phyloP scores from a whole-genome alignment of 1,284 basidiomycete genomes.

The Microbotryum scabiosae region DNA sequence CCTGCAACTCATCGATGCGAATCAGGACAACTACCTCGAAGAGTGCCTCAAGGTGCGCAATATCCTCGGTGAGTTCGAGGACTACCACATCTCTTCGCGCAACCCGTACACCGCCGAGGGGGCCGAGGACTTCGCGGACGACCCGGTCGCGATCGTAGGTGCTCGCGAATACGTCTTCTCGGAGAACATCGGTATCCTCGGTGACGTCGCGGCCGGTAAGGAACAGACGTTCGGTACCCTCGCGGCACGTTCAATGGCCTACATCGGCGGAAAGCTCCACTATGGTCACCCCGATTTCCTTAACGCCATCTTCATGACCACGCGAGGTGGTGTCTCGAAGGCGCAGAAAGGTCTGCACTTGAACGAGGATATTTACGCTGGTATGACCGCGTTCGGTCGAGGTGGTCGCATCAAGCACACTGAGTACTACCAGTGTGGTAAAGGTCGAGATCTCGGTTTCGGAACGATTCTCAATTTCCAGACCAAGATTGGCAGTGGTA shows the following conservation, averaged over 20 bases:
- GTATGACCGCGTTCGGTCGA: constrained; percentile 96
- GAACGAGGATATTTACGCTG: constrained; percentile 99
- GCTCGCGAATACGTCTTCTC: constrained; percentile 99
- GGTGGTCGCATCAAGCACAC: constrained; percentile 98
- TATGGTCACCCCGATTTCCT: constrained; percentile 99
- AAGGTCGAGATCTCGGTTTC: constrained; percentile 97
- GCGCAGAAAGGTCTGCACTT: constrained; percentile 97
- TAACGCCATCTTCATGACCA: constrained; percentile 96
- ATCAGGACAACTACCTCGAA: constrained; percentile 99
- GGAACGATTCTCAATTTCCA: constrained; percentile 99
- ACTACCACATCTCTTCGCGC: constrained; percentile 74
- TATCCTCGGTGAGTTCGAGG: constrained; percentile 96
- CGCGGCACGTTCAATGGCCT: constrained; percentile 85
- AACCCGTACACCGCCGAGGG: constrained; percentile 82
- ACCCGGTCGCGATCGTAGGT: constrained; percentile 94
- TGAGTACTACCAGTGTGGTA: constrained; percentile 97
- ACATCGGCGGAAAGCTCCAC: constrained; percentile 96
- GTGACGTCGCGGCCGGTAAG: constrained; percentile 96
- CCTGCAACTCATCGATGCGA: constrained; percentile 96
- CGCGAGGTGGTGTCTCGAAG: constrained; percentile 95
- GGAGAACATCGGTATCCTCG: constrained; percentile 98
- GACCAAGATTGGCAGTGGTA: constrained; percentile 98
- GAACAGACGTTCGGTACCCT: constrained; percentile 99
- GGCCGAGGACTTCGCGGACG: constrained; percentile 43
- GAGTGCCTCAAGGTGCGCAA: constrained; percentile 99